Conservation (phyloP, 2,329 filamentous ascomycete species). For the Cordyceps fumosorosea region DNA sequence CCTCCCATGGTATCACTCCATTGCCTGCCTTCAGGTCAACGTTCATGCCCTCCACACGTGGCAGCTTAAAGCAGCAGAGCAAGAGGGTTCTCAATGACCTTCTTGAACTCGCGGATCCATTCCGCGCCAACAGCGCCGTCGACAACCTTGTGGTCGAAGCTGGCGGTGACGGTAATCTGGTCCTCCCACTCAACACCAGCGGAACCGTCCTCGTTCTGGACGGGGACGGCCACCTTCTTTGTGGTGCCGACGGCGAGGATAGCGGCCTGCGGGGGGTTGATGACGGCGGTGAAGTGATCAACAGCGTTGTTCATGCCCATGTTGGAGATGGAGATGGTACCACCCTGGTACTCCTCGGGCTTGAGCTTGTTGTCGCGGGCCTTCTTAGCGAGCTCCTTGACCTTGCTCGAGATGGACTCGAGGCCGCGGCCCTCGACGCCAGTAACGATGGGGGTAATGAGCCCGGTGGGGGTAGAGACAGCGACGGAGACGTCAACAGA, state of each 20-base stretch:
- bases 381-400: conserved; percentile 96
- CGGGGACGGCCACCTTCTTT: conserved; percentile 87
- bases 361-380: conserved; percentile 97
- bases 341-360: conserved; percentile 98
- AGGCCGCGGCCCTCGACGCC: conserved; percentile 82
- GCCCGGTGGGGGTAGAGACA: conserved; percentile 83
- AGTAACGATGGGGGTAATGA: conserved; percentile 97
- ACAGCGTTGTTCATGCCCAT: conserved; percentile 99
- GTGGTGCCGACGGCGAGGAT: conserved; percentile 94
- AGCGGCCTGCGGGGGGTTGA: conserved; percentile 95
- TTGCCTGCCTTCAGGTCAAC: conserved; percentile 4
- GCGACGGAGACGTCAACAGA: conserved; percentile 92
- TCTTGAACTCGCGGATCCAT: conserved; percentile 96
- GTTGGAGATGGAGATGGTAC: conserved; percentile 98
- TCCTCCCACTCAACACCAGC: conserved; percentile 82
- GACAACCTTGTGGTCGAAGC: conserved; percentile 98
- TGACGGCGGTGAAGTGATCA: conserved; percentile 95
- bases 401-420: conserved; percentile 74
- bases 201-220: conserved; percentile 76
- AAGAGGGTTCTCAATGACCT: conserved; percentile 93
- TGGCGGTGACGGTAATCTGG: conserved; percentile 89
- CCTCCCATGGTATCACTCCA: conserved; percentile 13
- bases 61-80: conserved; percentile 77
- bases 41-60: background rate
- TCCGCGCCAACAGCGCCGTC: conserved; percentile 94